Percentiles rank a stretch among this genome's conserved stretches.
Conservation (phyloP, 2,329 filamentous ascomycete genomes). For the Cordyceps pruinosa region DNA sequence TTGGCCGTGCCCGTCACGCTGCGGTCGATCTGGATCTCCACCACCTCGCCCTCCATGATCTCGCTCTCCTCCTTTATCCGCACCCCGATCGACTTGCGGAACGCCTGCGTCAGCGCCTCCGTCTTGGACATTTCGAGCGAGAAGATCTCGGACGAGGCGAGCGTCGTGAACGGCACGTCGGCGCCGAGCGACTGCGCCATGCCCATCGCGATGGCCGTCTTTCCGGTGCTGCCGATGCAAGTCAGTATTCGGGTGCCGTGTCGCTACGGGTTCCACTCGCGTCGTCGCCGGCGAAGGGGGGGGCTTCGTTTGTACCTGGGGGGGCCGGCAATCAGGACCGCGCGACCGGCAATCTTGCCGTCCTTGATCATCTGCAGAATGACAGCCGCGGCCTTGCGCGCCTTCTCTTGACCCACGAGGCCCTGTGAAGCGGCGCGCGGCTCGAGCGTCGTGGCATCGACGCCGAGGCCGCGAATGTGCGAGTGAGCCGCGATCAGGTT, state of each 20-base stretch:
- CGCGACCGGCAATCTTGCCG: conserved; percentile 93
- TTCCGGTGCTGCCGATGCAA: conserved; percentile 64
- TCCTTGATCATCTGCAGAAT: conserved; percentile 99
- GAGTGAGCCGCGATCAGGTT: conserved; percentile 98
- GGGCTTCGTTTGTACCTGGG: conserved; percentile 52
- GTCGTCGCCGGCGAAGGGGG: too few relatives aligned
- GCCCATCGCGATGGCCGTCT: conserved; percentile 97
- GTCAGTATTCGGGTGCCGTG: not conserved
- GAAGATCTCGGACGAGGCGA: conserved; percentile 95
- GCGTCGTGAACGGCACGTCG: conserved; percentile 93
- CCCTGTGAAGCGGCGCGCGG: conserved; percentile 82
- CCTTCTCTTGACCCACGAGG: conserved; percentile 92
- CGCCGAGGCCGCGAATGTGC: conserved; percentile 90
- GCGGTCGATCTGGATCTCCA: conserved; percentile 96
- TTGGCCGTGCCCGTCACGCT: conserved; percentile 95
- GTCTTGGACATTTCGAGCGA: conserved; percentile 99
- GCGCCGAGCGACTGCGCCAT: conserved; percentile 94
- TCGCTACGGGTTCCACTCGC: not conserved
- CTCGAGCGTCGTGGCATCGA: conserved; percentile 85
- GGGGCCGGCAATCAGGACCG: conserved; percentile 89
- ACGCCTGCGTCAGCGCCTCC: conserved; percentile 95
- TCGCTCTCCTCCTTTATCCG: conserved; percentile 98
- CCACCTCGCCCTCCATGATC: conserved; percentile 97
- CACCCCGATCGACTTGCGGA: conserved; percentile 96
- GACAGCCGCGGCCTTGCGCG: conserved; percentile 89